phyloP scores from a whole-genome alignment of 768 basidiomycete genomes.

The Termitomyces sp. region DNA sequence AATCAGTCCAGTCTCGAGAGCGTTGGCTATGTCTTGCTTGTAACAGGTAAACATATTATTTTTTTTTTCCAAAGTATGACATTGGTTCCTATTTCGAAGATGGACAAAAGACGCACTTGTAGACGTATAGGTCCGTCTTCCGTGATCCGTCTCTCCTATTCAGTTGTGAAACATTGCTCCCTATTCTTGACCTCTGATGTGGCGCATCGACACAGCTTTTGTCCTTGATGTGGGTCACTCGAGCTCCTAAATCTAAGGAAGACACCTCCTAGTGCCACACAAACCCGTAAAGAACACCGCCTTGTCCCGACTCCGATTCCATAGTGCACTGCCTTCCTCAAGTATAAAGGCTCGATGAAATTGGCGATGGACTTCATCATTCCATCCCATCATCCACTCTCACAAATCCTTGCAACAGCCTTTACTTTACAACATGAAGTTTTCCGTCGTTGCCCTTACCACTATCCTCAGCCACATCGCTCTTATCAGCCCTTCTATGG shows the following conservation, averaged over 20 bases:
- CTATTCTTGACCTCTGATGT: not conserved
- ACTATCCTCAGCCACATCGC: not conserved
- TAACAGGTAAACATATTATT: too few relatives aligned
- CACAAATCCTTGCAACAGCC: not conserved
- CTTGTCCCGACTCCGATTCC: not conserved
- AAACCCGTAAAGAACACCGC: not conserved
- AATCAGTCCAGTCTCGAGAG: too few relatives aligned
- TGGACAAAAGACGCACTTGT: too few relatives aligned
- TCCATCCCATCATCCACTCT: not conserved
- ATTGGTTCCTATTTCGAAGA: too few relatives aligned
- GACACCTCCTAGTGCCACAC: not conserved
- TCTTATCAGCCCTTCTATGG: not conserved
- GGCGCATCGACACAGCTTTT: not conserved
- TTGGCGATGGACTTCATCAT: too few relatives aligned
- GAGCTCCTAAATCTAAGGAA: not conserved
- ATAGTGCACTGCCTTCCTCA: not conserved
- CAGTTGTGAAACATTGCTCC: not conserved
- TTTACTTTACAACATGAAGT: not conserved
- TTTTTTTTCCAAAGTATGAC: too few relatives aligned
- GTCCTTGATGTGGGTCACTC: not conserved
- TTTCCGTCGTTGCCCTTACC: not conserved
- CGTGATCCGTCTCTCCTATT: not conserved
- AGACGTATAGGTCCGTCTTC: too few relatives aligned
- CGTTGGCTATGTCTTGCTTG: too few relatives aligned
- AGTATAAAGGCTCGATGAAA: not conserved